These are phyloP conservation scores for Priceomyces haplophilus DNA, from an alignment of 805 yeast species.

Conservation along the genomic window DNA sequence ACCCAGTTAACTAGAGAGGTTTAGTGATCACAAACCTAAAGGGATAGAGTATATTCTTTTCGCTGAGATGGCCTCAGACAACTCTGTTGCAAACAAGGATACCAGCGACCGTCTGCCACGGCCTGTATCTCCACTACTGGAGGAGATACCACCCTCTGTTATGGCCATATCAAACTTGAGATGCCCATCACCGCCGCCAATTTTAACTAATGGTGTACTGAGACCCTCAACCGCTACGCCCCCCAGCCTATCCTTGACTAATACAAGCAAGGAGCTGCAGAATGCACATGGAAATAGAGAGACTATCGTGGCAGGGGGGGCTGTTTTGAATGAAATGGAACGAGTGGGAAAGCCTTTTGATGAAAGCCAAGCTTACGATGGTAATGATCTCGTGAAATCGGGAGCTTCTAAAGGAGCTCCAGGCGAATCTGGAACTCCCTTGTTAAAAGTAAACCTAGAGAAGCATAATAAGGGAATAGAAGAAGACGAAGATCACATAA, in stretches of 20 bases:
- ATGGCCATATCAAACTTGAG: slow-evolving; percentile 57
- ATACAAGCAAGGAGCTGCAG: too few relatives aligned
- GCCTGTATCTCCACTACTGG: slow-evolving; percentile 2
- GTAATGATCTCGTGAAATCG: neutral
- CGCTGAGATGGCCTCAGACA: slow-evolving; percentile 7
- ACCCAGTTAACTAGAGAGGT: neutral
- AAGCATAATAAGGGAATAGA: slow-evolving; percentile 22
- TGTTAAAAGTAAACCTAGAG: slow-evolving; percentile 2
- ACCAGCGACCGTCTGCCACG: slow-evolving; percentile 1
- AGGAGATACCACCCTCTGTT: slow-evolving; percentile 44
- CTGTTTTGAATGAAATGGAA: slow-evolving; percentile 30
- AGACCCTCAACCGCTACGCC: slow-evolving; percentile 2
- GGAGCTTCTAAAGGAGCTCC: neutral
- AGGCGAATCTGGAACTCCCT: neutral
- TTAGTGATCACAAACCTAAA: neutral
- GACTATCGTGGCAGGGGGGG: slow-evolving; percentile 46
- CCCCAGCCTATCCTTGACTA: neutral
- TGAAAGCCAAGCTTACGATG: neutral
- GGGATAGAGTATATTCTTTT: neutral
- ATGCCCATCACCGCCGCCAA: slow-evolving; percentile 76
- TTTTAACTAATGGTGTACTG: slow-evolving; percentile 32
- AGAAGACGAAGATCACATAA: slow-evolving; percentile 10
- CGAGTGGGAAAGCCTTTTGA: slow-evolving; percentile 4
- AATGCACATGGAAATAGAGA: slow-evolving; percentile 12
- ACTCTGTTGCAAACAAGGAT: slow-evolving; percentile 8